Conservation (phyloP, 2,329 filamentous ascomycete species). For the Phaeosphaeriaceae sp. region DNA sequence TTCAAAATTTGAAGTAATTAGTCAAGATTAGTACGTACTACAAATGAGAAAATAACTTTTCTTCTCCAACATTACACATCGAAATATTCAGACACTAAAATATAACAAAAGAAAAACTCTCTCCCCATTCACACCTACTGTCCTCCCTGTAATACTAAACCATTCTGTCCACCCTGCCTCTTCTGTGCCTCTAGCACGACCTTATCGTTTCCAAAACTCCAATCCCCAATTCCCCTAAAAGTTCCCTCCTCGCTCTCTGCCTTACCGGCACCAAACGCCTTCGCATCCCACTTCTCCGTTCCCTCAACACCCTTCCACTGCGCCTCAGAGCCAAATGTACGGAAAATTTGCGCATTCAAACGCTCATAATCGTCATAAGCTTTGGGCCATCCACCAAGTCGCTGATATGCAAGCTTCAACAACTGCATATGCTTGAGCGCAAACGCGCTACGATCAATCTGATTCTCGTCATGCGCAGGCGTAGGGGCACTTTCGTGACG, state of each 20-base stretch:
- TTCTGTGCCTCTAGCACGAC: slow-evolving; percentile 21
- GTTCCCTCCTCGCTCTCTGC: slow-evolving; percentile 51
- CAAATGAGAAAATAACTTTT: no score
- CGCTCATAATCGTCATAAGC: slow-evolving; percentile 56
- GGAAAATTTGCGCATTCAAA: slow-evolving; percentile 55
- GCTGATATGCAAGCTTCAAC: slow-evolving; percentile 50
- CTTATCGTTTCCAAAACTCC: slow-evolving; percentile 37
- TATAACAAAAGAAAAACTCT: no score
- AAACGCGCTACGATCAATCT: slow-evolving; percentile 32
- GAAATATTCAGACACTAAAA: no score
- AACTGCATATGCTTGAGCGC: slow-evolving; percentile 47
- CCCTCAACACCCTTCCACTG: slow-evolving; percentile 53
- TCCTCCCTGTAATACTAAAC: not conserved
- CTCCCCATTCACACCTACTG: not conserved
- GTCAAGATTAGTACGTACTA: no score
- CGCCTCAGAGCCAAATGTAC: slow-evolving; percentile 41
- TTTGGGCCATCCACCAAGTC: slow-evolving; percentile 55
- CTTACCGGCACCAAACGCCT: slow-evolving; percentile 55
- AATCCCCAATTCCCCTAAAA: slow-evolving; percentile 40
- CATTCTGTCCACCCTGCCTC: slow-evolving; percentile 1
- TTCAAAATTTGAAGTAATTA: no score
- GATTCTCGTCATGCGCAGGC: slow-evolving; percentile 30
- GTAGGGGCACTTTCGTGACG: slow-evolving; percentile 29
- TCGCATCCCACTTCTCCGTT: slow-evolving; percentile 57
- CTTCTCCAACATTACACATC: no score